phyloP scores from a whole-genome alignment of 75 land plant genomes.

The Chamaecyparis obtusa region DNA sequence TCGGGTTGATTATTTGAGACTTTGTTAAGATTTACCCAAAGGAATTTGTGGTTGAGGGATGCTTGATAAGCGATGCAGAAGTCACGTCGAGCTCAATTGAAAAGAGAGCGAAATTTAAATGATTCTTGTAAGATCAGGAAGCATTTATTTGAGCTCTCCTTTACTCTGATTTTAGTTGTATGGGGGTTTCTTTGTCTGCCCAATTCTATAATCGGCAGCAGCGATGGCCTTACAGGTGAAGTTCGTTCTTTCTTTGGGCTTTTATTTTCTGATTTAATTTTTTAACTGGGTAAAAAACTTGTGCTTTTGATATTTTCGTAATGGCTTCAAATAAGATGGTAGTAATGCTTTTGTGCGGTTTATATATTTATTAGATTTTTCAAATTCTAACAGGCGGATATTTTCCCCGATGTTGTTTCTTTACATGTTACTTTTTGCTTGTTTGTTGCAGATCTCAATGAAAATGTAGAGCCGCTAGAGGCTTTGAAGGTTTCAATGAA shows the following conservation, averaged over 20 bases:
- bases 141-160: not conserved
- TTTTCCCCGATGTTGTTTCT: not conserved
- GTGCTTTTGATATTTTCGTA: not conserved
- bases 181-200: not conserved
- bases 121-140: not conserved
- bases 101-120: not conserved
- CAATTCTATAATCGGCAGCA: not conserved
- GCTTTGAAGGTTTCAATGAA: not conserved
- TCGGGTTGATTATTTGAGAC: not conserved
- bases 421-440: not conserved
- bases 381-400: not conserved
- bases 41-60: not conserved
- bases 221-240: slow-evolving; percentile 8
- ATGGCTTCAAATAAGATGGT: not conserved
- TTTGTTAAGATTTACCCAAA: not conserved
- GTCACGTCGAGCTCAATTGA: slow-evolving; percentile 9
- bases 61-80: slow-evolving; percentile 10
- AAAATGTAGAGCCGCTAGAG: not conserved
- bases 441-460: not conserved
- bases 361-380: not conserved
- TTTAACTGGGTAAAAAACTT: not conserved
- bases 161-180: slow-evolving; percentile 2
- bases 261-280: too few species aligned
- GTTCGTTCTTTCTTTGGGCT: too few species aligned
- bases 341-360: not conserved